Evolutionary conservation across 495 filamentous ascomycete species (phyloP).

Genomic region (Clohesyomyces aquaticus): DNA sequence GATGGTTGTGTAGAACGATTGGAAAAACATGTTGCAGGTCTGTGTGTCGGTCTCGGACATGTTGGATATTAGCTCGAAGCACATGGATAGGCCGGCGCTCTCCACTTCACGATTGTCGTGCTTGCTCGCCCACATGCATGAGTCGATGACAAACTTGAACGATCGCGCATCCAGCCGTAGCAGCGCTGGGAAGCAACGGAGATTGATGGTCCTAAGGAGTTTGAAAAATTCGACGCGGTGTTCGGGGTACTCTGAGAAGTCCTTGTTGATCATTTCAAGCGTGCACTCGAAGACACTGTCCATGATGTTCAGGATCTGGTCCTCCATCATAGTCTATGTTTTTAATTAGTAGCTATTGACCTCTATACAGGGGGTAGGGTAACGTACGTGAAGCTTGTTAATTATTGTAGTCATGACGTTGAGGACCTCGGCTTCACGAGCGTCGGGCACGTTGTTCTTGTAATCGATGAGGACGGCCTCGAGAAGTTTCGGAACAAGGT

Average conservation of each 20-base stretch:
- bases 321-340: slow-evolving; percentile 83
- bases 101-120: slow-evolving; percentile 99
- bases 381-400: slow-evolving; percentile 88
- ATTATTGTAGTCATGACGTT: slow-evolving; percentile 98
- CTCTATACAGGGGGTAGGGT: slow-evolving; percentile 51
- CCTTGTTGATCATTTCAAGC: slow-evolving; percentile 99
- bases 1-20: slow-evolving; percentile 92
- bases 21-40: slow-evolving; percentile 93
- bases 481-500: slow-evolving; percentile 94
- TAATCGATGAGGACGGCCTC: slow-evolving; percentile 96
- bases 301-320: slow-evolving; percentile 96
- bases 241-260: slow-evolving; percentile 98
- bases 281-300: slow-evolving; percentile 99
- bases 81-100: slow-evolving; percentile 97
- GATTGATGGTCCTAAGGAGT: slow-evolving; percentile 89
- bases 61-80: slow-evolving; percentile 95
- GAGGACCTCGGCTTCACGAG: slow-evolving; percentile 93
- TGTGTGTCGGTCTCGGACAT: slow-evolving; percentile 87
- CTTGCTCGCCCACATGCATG: slow-evolving; percentile 99
- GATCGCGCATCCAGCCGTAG: slow-evolving; percentile 91
- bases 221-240: slow-evolving; percentile 99
- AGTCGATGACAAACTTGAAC: slow-evolving; percentile 99
- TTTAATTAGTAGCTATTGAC: slow-evolving; percentile 51
- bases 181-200: slow-evolving; percentile 91
- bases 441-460: slow-evolving; percentile 93